phyloP scores from a whole-genome alignment of 441 rosid species.

The Geranium incanum region DNA sequence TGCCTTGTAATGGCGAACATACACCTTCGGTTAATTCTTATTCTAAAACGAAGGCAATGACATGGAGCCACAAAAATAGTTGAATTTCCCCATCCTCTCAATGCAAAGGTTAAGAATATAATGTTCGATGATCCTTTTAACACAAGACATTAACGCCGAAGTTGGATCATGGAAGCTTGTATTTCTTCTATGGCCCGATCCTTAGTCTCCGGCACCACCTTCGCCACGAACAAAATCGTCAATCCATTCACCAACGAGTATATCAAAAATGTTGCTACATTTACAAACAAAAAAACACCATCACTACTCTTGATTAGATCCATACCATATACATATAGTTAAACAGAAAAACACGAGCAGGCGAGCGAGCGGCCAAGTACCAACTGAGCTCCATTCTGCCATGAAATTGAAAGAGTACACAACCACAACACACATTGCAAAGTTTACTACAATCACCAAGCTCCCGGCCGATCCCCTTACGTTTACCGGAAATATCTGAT shows the following conservation, averaged over 20 bases:
- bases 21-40: too few relatives aligned
- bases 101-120: too few relatives aligned
- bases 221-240: conserved; percentile 28
- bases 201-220: conserved; percentile 41
- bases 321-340: too few relatives aligned
- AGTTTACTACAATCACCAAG: conserved; percentile 37
- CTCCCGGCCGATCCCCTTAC: conserved; percentile 52
- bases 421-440: conserved; percentile 41
- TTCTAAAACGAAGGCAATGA: too few relatives aligned
- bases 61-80: too few relatives aligned
- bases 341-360: background rate
- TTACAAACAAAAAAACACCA: too few relatives aligned
- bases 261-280: conserved; percentile 35
- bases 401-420: conserved; percentile 45
- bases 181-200: conserved; percentile 41
- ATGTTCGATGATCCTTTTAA: too few relatives aligned
- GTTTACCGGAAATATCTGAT: conserved; percentile 52
- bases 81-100: too few relatives aligned
- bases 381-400: conserved; percentile 55
- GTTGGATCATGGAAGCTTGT: conserved; percentile 36
- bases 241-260: conserved; percentile 26
- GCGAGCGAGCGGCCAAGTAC: conserved; percentile 16
- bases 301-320: background rate
- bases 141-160: background rate
- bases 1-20: too few relatives aligned